A percentile compares a stretch with the other conserved stretches of the same genome.
Evolutionary conservation across 163 green algal species (phyloP).

Genomic region (Scenedesmus sp.): DNA sequence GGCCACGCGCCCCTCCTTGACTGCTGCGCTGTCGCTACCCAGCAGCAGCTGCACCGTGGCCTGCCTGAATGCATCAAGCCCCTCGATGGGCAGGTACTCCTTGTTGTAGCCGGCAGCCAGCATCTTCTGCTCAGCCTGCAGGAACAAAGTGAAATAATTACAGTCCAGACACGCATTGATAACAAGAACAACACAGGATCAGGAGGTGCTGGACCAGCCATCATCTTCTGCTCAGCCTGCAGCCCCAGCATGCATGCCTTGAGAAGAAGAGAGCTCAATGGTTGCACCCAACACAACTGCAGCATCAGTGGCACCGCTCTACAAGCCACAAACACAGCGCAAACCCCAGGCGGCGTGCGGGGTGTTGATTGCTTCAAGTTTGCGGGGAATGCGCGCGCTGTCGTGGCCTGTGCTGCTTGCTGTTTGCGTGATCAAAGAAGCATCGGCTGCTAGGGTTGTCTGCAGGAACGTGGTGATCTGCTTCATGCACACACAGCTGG

Average conservation of each 20-base stretch:
- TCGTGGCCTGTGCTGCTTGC: background rate
- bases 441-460: background rate
- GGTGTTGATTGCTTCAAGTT: background rate
- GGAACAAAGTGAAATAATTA: background rate
- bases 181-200: background rate
- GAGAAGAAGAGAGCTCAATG: too few species aligned
- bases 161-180: background rate
- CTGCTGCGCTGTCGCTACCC: conserved; percentile 76
- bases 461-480: background rate
- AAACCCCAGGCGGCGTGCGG: too few species aligned
- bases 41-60: conserved; percentile 93
- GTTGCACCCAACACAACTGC: too few species aligned
- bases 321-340: too few species aligned
- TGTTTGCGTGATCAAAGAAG: background rate
- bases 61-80: conserved; percentile 90
- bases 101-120: conserved; percentile 91
- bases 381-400: background rate
- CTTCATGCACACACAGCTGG: background rate
- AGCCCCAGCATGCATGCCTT: too few species aligned
- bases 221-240: too few species aligned
- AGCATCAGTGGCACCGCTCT: too few species aligned
- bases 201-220: too few species aligned
- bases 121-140: conserved; percentile 93
- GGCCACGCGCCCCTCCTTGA: conserved; percentile 80
- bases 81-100: conserved; percentile 98